These are phyloP conservation scores for Cytidiella melzeri DNA, from an alignment of 768 basidiomycete genomes.

Conservation along the genomic window DNA sequence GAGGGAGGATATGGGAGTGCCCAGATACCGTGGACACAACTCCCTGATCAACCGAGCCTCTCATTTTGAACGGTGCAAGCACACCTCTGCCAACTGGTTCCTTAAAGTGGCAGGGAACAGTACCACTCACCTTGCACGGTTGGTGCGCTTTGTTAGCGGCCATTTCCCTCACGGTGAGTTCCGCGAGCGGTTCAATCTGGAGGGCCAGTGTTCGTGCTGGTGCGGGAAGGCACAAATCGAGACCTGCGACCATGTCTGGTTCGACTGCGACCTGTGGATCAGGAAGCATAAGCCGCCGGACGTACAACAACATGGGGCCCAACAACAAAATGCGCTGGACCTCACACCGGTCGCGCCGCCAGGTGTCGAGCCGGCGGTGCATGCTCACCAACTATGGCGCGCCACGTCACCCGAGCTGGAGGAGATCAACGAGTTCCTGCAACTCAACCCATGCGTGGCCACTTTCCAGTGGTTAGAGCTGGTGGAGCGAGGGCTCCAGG, in stretches of 20 bases:
- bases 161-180: slow-evolving; percentile 10
- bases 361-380: neutral
- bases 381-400: neutral
- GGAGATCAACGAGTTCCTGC: neutral
- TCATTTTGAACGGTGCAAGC: slow-evolving; percentile 4
- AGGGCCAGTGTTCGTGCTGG: slow-evolving; percentile 1
- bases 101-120: neutral
- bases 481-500: neutral
- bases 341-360: too few relatives aligned
- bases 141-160: slow-evolving; percentile 4
- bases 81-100: slow-evolving; percentile 8
- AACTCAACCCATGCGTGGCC: neutral
- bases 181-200: slow-evolving; percentile 2
- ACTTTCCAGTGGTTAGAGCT: neutral
- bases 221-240: neutral
- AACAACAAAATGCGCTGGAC: too few relatives aligned
- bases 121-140: neutral
- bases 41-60: neutral
- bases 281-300: too few relatives aligned
- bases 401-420: neutral
- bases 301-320: too few relatives aligned
- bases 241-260: neutral
- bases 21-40: slow-evolving; percentile 2
- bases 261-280: neutral
- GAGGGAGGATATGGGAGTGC: neutral